Evolutionary conservation across 2,329 filamentous ascomycete species (phyloP).

Genomic region (Pleurostoma richardsiae): DNA sequence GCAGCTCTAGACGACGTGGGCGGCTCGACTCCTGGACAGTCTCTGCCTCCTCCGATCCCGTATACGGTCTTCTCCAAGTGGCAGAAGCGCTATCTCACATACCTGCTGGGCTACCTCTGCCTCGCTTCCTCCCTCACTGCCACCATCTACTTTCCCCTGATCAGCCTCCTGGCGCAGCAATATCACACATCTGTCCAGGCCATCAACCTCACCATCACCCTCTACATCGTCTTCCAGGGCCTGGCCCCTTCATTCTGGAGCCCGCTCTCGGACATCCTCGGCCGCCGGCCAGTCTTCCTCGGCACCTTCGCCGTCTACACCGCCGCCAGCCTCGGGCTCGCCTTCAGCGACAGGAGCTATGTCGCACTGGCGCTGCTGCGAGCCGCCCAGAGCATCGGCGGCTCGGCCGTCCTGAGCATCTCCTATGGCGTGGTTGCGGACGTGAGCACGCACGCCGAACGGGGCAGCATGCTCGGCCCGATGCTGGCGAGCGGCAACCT

Average conservation of each 20-base stretch:
- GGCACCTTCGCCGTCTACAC: slow-evolving; percentile 48
- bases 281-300: slow-evolving; percentile 53
- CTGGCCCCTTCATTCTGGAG: slow-evolving; percentile 51
- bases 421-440: slow-evolving; percentile 65
- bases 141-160: slow-evolving; percentile 41
- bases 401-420: slow-evolving; percentile 59
- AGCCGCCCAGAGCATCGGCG: slow-evolving; percentile 54
- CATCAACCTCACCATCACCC: slow-evolving; percentile 41
- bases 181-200: slow-evolving; percentile 19
- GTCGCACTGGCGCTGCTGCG: slow-evolving; percentile 51
- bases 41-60: neutral
- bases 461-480: slow-evolving; percentile 64
- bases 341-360: slow-evolving; percentile 44
- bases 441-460: slow-evolving; percentile 56
- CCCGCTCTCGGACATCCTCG: slow-evolving; percentile 49
- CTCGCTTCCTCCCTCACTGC: slow-evolving; percentile 11
- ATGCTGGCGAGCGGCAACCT: slow-evolving; percentile 49
- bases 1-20: too few species aligned
- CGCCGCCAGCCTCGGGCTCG: slow-evolving; percentile 47
- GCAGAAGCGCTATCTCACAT: slow-evolving; percentile 4
- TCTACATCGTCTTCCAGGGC: slow-evolving; percentile 55
- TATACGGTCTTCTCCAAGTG: slow-evolving; percentile 1
- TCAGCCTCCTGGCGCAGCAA: slow-evolving; percentile 21
- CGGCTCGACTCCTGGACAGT: too few species aligned
- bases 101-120: slow-evolving; percentile 7